Conservation (phyloP, 164 flowering plant genomes). For the Kalanchoe fedtschenkoi region DNA sequence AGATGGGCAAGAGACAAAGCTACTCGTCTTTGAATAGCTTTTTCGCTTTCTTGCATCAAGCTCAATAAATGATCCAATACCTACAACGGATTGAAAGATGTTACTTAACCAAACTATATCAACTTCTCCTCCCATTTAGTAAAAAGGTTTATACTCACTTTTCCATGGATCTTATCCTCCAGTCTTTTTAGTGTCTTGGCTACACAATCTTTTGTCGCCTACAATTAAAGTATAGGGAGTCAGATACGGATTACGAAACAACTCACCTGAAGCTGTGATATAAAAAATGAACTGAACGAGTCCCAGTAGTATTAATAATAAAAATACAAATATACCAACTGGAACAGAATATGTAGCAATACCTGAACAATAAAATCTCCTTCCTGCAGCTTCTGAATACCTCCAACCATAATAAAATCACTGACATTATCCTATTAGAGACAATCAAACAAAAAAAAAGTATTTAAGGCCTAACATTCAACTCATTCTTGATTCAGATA, state of each 20-base stretch:
- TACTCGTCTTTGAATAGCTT: constrained; percentile 65
- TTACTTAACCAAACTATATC: neutral
- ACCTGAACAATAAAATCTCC: constrained; percentile 98
- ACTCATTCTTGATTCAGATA: neutral
- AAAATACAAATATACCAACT: neutral
- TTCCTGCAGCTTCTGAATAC: constrained; percentile 93
- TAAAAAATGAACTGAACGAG: neutral
- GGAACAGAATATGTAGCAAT: constrained; percentile 4
- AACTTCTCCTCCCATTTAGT: neutral
- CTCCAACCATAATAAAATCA: constrained; percentile 88
- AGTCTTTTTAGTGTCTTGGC: constrained; percentile 92
- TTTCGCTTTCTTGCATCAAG: constrained; percentile 70
- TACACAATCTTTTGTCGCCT: constrained; percentile 97
- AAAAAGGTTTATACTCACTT: constrained; percentile 39
- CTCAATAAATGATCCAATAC: constrained; percentile 74
- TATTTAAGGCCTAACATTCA: neutral
- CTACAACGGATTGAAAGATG: constrained; percentile 18
- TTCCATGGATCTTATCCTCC: constrained; percentile 88
- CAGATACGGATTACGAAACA: neutral
- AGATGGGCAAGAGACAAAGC: constrained; percentile 97
- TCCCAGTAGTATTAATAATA: neutral
- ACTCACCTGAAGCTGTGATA: too few relatives aligned
- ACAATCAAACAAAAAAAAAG: constrained; percentile 1
- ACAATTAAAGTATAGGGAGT: constrained; percentile 11
- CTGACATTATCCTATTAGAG: constrained; percentile 76